Evolutionary conservation across 2,329 filamentous ascomycete species (phyloP), one percentile per base, ranked within the genome.

Genomic region (Phialocephala subalpina): DNA sequence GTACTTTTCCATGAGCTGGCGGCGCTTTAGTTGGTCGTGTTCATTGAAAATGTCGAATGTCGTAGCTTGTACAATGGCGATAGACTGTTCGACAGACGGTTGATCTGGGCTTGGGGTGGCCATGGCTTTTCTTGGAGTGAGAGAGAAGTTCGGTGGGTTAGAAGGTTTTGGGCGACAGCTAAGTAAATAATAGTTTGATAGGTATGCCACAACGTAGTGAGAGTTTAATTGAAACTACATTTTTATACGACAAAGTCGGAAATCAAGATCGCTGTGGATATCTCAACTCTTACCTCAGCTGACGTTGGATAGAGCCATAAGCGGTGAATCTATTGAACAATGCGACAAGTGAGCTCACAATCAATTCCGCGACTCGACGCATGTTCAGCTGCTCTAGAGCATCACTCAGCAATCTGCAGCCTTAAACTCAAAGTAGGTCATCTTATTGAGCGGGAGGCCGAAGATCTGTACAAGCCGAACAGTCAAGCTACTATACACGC

Each of bases 41-140:
- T 56, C 53, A 18, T 56, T 56, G 29, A 56, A 56, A 35, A 56
- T 56, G 25, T 56, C 53, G 29, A 27, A 56, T 6, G 53, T 56
- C n/a, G 53, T 56, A 56, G 53, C 53, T 56, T 35, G 53, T 29
- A 56, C 22, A 29, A 56, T 22, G n/a, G 53, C 53, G 53, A 20
- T 20, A 56, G 53, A 20, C 33, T 56, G 53, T 16, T 56, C 53
- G 53, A 56, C 53, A 5, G 53, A 56, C 53, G 33, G n/a, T 3
- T 35, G 14, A 9, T 11, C 36, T 40, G 36, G 36, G 18, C 36
- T n/a, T n/a, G n/a, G n/a, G n/a, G n/a, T 40, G 8, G 36, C 36
- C 36, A 40, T 40, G 8, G 9, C 9, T 40, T 40, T 40, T 40
- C 36, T 3, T 40, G 36, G 18, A 40, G 9, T 40, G 18, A 40